Base-by-base conservation (phyloP, 2,329 filamentous ascomycete species). In the Fusarium cicatricum region DNA sequence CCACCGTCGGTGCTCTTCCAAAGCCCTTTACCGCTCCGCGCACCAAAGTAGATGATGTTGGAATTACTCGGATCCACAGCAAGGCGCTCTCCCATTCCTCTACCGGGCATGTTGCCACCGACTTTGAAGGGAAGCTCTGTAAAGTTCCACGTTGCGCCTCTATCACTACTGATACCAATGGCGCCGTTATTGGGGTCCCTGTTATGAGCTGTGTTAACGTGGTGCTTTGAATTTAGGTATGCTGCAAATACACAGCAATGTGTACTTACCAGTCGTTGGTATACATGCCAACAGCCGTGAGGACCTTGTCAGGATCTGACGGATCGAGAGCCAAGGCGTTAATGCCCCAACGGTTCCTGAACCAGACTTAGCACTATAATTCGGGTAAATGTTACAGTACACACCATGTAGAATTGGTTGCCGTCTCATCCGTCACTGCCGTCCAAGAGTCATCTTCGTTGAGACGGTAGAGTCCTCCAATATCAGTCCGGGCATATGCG, bases 21-120 rank as follows among this genome's bases (percentile, higher is more conserved):
- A 3, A 87, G 73, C 3, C 84, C 84, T 29, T 86, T 80, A 6
- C 83, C 84, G 54, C 81, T 85, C 37, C 84, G 77, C 2, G 84
- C 82, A 3, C 84, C 84, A 51, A 85, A 85, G 67, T 83, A 86
- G 19, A 86, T 65, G 53, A 85, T 81, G 23, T 82, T 77, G 32
- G 82, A 80, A 62, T 84, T 82, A 39, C 81, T 78, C 2, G 84
- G 84, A 64, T 86, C 84, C 9, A 86, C 78, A 3, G 82, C 83
- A 5, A 86, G 78, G 12, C 84, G 77, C 67, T 86, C 84, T 14
- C 84, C 84, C 70, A 80, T 81, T 8, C 84, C 84, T 23, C 84
- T 79, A 2, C 84, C 84, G 8, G 84, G 83, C 82, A 85, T 86
- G 66, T 86, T 86, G 1, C 84, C 84, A 8, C 84, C 84, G 39